These are phyloP conservation scores for Botrytis fragariae DNA, from an alignment of 2,329 filamentous ascomycete genomes.

Conservation along the genomic window DNA sequence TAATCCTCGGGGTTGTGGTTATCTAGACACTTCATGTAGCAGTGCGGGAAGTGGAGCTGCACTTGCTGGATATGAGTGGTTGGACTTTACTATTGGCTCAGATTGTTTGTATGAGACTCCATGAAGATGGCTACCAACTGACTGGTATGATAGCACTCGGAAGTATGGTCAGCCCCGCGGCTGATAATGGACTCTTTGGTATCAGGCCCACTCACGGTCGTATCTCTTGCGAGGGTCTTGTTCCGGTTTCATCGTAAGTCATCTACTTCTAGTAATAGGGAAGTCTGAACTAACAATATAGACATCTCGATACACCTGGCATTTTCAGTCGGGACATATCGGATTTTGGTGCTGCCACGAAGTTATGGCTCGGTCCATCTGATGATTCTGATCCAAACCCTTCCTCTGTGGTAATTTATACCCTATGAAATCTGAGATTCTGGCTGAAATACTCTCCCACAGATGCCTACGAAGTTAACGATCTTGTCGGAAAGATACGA, in stretches of 20 bases:
- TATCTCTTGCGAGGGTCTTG: slow-evolving; percentile 21
- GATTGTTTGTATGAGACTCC: slow-evolving; percentile 38
- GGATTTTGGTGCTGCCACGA: slow-evolving; percentile 13
- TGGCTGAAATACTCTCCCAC: background rate
- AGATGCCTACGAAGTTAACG: slow-evolving; percentile 4
- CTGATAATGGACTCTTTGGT: slow-evolving; percentile 25
- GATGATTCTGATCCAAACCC: background rate
- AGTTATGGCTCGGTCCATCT: slow-evolving; percentile 17
- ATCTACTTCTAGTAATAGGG: no score
- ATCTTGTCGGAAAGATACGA: slow-evolving; percentile 1
- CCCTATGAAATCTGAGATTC: background rate
- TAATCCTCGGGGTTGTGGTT: slow-evolving; percentile 47
- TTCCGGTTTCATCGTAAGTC: slow-evolving; percentile 24
- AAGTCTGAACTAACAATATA: slow-evolving; percentile 9
- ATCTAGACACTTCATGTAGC: slow-evolving; percentile 46
- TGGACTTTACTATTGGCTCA: slow-evolving; percentile 49
- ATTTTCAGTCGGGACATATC: slow-evolving; percentile 26
- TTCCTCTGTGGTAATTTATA: background rate
- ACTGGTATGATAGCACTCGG: slow-evolving; percentile 19
- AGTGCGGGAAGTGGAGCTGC: slow-evolving; percentile 46
- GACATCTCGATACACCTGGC: slow-evolving; percentile 27
- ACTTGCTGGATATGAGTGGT: slow-evolving; percentile 45
- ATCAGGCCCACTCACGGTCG: slow-evolving; percentile 24
- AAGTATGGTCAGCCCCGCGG: slow-evolving; percentile 29
- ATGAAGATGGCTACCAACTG: background rate